Percentiles rank a stretch among this genome's conserved stretches.
Conservation (phyloP, 306 rosid species). For the Biancaea sappan region DNA sequence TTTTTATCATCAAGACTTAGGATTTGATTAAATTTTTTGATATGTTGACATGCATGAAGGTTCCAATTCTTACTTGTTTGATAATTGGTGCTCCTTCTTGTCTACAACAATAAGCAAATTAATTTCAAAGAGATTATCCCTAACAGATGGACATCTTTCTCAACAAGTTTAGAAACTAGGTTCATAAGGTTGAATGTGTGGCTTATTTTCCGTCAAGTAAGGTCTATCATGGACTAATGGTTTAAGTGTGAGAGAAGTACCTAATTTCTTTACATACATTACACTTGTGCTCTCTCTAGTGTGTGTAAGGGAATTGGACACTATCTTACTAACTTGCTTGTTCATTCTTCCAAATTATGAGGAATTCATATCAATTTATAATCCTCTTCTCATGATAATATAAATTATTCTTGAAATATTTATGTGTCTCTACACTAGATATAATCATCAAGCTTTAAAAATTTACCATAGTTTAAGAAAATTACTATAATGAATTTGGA, state of each 20-base stretch:
- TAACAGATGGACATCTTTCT: conserved; percentile 97
- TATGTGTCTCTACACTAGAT: neutral
- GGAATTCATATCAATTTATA: conserved; percentile 9
- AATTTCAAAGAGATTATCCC: conserved; percentile 80
- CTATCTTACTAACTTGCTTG: too few relatives aligned
- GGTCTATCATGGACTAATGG: too few relatives aligned
- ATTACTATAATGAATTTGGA: conserved; percentile 8
- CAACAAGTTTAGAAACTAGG: too few relatives aligned
- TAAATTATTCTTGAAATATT: conserved; percentile 4
- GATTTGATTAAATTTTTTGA: conserved; percentile 12
- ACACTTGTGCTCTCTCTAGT: too few relatives aligned
- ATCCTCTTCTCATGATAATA: conserved; percentile 2
- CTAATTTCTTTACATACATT: too few relatives aligned
- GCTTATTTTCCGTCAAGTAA: too few relatives aligned
- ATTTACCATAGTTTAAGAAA: neutral
- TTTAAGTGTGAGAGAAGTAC: too few relatives aligned
- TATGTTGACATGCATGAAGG: conserved; percentile 24
- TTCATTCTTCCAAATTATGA: neutral
- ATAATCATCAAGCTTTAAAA: neutral
- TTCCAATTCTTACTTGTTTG: conserved; percentile 30
- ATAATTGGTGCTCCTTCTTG: conserved; percentile 38
- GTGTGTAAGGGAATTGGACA: too few relatives aligned
- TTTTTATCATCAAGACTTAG: conserved; percentile 3
- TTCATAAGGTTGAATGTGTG: too few relatives aligned
- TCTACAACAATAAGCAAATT: conserved; percentile 87